Evolutionary conservation across 176 grass and related monocot genomes (phyloP), one percentile per base, ranked within the genome.

Genomic region (Puccinellia tenuiflora): DNA sequence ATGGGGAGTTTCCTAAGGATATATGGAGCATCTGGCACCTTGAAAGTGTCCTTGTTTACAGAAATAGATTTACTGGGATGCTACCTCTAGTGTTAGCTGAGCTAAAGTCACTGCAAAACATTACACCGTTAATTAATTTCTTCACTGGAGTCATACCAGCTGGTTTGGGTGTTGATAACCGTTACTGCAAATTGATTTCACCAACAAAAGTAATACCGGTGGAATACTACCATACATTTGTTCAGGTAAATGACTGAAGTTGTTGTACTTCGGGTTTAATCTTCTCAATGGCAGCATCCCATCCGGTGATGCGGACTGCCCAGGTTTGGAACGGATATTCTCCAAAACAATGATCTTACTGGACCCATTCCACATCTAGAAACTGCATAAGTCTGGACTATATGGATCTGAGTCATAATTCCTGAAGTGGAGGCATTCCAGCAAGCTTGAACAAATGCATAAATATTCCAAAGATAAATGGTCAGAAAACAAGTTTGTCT

Each of bases 181-280:
- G n/a, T n/a, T n/a, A n/a, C n/a, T n/a, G n/a, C n/a, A n/a, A n/a
- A n/a, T n/a, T n/a, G n/a, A n/a, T n/a, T n/a, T n/a, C n/a, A n/a
- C n/a, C n/a, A n/a, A n/a, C n/a, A n/a, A n/a, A n/a, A n/a, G n/a
- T n/a, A n/a, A n/a, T n/a, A 84, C 90, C 90, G 92, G 94, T 62
- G 74, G 56, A 80, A 81, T 97, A 13, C 94, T 92, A 7, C 86
- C 88, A 24, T 68, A 91, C 60, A 86, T 97, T 52, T 97, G 95
- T 83, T 89, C 66, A 15, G 84, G 86, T 11, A 86, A 94, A 85
- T 68, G 82, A 78, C 76, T 94, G 68, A 78, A 18, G 50, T 0
- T 84, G 34, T 79, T 90, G 67, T 66, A 12, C 65, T 62, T 94
- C 75, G 92, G 86, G 1, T 54, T 24, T 30, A 97, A 97, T 92